Conservation (phyloP, 495 filamentous ascomycete species). For the Cudoniella acicularis region DNA sequence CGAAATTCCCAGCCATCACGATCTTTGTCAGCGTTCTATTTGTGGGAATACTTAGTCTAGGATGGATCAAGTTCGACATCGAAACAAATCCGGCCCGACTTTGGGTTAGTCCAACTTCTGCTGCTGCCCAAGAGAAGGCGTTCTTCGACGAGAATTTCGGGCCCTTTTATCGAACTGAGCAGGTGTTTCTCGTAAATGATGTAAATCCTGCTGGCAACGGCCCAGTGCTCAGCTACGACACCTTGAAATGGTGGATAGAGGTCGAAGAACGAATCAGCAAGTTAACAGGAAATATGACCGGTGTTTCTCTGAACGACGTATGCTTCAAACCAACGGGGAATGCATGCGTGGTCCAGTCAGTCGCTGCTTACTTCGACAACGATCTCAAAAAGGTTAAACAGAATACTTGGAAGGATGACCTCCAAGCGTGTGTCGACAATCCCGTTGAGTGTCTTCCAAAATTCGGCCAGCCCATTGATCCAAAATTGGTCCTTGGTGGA, state of each 20-base stretch:
- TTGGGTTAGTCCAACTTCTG: constrained; percentile 92
- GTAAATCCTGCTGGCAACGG: constrained; percentile 57
- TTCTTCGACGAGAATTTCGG: constrained; percentile 97
- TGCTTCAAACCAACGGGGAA: constrained; percentile 91
- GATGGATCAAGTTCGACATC: constrained; percentile 81
- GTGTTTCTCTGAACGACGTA: constrained; percentile 70
- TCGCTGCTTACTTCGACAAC: constrained; percentile 80
- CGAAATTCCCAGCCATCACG: constrained; percentile 79
- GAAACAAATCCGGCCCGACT: constrained; percentile 86
- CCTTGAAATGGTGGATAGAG: constrained; percentile 88
- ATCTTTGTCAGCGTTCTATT: constrained; percentile 66
- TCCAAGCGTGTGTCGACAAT: constrained; percentile 68
- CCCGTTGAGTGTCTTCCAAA: constrained; percentile 82
- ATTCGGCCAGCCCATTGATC: constrained; percentile 81
- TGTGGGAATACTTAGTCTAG: constrained; percentile 72
- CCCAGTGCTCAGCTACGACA: constrained; percentile 83
- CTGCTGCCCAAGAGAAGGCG: constrained; percentile 84
- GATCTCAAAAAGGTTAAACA: constrained; percentile 56
- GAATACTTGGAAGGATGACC: constrained; percentile 61
- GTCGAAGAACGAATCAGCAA: constrained; percentile 71
- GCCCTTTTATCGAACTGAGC: constrained; percentile 91
- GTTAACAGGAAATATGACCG: constrained; percentile 61
- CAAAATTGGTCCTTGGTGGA: constrained; percentile 82
- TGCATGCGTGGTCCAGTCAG: constrained; percentile 87
- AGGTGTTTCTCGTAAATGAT: constrained; percentile 91